phyloP scores from a whole-genome alignment of 768 basidiomycete genomes.

The Pulveroboletus sp. region DNA sequence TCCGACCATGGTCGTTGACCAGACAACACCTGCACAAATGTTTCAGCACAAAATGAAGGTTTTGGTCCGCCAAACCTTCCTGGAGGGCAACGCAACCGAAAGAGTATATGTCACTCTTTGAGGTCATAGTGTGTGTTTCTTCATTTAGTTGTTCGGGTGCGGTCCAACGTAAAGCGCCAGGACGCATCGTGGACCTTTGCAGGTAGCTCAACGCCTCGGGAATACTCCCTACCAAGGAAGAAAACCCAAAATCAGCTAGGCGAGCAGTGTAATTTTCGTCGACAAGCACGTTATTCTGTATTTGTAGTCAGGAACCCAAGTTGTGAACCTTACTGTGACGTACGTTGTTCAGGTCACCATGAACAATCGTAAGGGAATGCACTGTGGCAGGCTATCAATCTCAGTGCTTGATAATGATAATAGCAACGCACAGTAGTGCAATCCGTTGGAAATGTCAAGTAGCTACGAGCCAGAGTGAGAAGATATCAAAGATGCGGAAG shows the following conservation, averaged over 20 bases:
- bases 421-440: constrained; percentile 9
- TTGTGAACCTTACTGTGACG: neutral
- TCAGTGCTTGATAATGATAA: neutral
- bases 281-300: constrained; percentile 19
- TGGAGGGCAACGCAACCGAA: constrained; percentile 31
- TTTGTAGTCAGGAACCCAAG: neutral
- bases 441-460: constrained; percentile 10
- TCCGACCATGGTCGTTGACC: constrained; percentile 14
- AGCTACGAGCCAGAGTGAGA: constrained; percentile 20
- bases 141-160: constrained; percentile 34
- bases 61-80: constrained; percentile 8
- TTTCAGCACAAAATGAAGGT: neutral
- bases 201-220: constrained; percentile 4
- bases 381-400: constrained; percentile 1
- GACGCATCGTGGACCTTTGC: constrained; percentile 25
- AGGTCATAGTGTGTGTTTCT: constrained; percentile 3
- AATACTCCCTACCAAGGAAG: constrained; percentile 23
- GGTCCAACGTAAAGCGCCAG: constrained; percentile 40
- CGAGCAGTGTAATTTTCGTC: constrained; percentile 29
- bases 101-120: constrained; percentile 17
- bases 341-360: constrained; percentile 19
- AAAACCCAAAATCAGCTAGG: constrained; percentile 43
- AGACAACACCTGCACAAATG: constrained; percentile 21
- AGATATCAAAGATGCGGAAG: constrained; percentile 1
- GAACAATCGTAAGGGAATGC: constrained; percentile 11